Evolutionary conservation across 768 basidiomycete genomes (phyloP).

Genomic region (Kwoniella sp.): DNA sequence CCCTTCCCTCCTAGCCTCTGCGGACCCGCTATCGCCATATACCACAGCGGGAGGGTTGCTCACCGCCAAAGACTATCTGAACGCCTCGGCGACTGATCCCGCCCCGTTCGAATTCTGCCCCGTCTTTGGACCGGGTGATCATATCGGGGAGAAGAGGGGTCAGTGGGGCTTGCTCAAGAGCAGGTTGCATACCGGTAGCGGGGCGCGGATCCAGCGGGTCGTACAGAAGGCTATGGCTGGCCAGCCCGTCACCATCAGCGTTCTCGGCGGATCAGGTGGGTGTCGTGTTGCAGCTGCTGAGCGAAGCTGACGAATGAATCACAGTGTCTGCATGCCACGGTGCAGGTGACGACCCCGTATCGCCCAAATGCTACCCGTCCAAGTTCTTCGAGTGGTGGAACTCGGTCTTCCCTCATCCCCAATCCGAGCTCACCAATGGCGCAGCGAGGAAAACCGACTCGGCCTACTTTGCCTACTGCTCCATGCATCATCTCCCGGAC

Average conservation of each 20-base stretch:
- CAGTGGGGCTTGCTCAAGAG: conserved; percentile 68
- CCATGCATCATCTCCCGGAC: conserved; percentile 88
- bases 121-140: conserved; percentile 73
- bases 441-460: conserved; percentile 91
- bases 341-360: conserved; percentile 83
- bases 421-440: conserved; percentile 94
- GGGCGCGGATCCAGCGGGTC: conserved; percentile 74
- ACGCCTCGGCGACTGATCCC: conserved; percentile 56
- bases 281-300: conserved; percentile 9
- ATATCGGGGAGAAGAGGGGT: conserved; percentile 73
- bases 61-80: conserved; percentile 74
- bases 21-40: conserved; percentile 23
- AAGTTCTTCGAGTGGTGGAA: conserved; percentile 98
- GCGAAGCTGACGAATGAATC: neutral
- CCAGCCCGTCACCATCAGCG: conserved; percentile 80
- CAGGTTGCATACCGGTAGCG: conserved; percentile 70
- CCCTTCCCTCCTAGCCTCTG: conserved; percentile 7
- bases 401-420: conserved; percentile 92
- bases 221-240: conserved; percentile 78
- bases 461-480: conserved; percentile 92
- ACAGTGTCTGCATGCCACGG: conserved; percentile 90
- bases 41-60: conserved; percentile 32
- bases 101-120: conserved; percentile 89
- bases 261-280: conserved; percentile 83
- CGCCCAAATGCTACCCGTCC: conserved; percentile 81